Percentiles rank a stretch among this genome's conserved stretches.
phyloP scores from a whole-genome alignment of 2,329 filamentous ascomycete species.

The Alternaria dauci region DNA sequence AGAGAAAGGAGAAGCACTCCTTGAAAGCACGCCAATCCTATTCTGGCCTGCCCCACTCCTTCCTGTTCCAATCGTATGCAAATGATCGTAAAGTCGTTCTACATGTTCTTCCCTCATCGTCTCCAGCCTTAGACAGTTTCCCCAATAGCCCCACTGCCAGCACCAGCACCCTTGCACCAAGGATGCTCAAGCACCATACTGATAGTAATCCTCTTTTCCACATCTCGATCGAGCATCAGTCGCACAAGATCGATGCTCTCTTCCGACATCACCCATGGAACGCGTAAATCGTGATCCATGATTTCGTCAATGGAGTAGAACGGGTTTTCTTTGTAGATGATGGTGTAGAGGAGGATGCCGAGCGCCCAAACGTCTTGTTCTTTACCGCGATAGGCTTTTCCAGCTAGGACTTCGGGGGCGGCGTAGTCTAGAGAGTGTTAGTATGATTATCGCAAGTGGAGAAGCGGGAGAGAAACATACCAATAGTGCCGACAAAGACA shows the following conservation, averaged over 20 bases:
- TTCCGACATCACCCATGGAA: constrained; percentile 88
- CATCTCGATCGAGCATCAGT: constrained; percentile 90
- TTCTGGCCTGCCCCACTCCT: background rate
- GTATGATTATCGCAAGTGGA: background rate
- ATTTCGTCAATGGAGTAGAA: constrained; percentile 99
- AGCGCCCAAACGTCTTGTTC: constrained; percentile 99
- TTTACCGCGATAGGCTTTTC: constrained; percentile 89
- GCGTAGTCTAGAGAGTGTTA: constrained; percentile 77
- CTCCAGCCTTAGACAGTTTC: background rate
- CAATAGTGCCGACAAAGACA: constrained; percentile 98
- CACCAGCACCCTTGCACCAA: constrained; percentile 66
- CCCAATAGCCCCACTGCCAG: background rate
- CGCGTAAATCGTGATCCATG: constrained; percentile 92
- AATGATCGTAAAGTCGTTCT: constrained; percentile 12
- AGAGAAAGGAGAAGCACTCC: background rate
- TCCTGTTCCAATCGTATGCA: constrained; percentile 4
- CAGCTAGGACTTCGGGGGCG: constrained; percentile 95
- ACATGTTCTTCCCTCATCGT: background rate
- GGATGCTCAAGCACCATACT: constrained; percentile 85
- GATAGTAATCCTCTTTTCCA: constrained; percentile 83
- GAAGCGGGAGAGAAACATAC: constrained; percentile 61
- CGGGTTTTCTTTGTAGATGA: constrained; percentile 99
- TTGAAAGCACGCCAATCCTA: background rate
- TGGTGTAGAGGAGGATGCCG: constrained; percentile 96
- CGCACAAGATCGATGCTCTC: constrained; percentile 92